Percentiles rank a stretch among this genome's conserved stretches.
Conservation (phyloP, 495 filamentous ascomycete genomes). For the Pyrenula massariospora region DNA sequence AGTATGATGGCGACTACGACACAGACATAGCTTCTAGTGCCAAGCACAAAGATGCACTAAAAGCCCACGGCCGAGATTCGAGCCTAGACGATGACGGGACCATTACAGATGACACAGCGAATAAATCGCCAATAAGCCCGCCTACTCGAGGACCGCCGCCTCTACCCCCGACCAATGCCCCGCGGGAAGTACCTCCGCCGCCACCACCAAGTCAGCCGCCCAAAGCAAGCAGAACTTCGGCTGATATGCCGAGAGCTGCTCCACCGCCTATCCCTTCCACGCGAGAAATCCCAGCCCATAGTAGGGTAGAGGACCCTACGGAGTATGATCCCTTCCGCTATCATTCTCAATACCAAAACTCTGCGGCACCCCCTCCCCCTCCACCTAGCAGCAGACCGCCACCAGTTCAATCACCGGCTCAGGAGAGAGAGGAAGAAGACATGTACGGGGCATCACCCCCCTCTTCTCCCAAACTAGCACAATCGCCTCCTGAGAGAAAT, state of each 20-base stretch:
- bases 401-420: constrained; percentile 7
- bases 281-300: constrained; percentile 21
- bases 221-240: constrained; percentile 36
- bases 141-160: constrained; percentile 46
- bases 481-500: constrained; percentile 9
- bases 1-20: constrained; percentile 97
- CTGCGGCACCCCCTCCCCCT: too few species aligned
- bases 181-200: constrained; percentile 41
- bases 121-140: constrained; percentile 35
- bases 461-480: constrained; percentile 11
- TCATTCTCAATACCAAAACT: constrained; percentile 13
- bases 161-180: constrained; percentile 35
- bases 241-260: constrained; percentile 59
- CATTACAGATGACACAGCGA: constrained; percentile 37
- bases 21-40: constrained; percentile 90
- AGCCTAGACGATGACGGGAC: constrained; percentile 49
- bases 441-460: constrained; percentile 37
- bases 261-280: constrained; percentile 52
- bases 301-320: constrained; percentile 51
- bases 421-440: constrained; percentile 30
- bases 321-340: constrained; percentile 71
- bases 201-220: constrained; percentile 39
- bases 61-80: constrained; percentile 65
- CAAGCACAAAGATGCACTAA: constrained; percentile 83
- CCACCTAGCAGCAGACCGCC: constrained; percentile 3